These are phyloP conservation scores for Pseudocercospora cruenta DNA, from an alignment of 2,329 filamentous ascomycete species.

Conservation along the genomic window DNA sequence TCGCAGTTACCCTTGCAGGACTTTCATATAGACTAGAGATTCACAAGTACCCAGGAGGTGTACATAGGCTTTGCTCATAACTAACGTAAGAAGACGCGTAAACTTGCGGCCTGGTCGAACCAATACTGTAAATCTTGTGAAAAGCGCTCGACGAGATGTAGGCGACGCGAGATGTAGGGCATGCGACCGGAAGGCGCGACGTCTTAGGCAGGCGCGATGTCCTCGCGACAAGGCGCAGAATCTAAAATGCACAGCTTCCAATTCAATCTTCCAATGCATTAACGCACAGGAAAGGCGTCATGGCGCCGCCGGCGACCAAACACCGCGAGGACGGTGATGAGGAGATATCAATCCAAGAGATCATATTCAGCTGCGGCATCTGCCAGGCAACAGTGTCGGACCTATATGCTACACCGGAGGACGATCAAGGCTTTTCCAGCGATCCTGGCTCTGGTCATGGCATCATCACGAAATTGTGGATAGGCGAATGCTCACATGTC, in stretches of 20 bases:
- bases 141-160: neutral
- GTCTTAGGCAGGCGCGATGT: neutral
- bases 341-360: constrained; percentile 36
- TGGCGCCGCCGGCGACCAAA: constrained; percentile 18
- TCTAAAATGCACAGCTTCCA: neutral
- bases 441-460: constrained; percentile 38
- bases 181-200: neutral
- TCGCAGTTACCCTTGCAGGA: constrained; percentile 51
- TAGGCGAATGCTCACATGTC: constrained; percentile 54
- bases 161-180: neutral
- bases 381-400: constrained; percentile 53
- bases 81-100: neutral
- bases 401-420: constrained; percentile 46
- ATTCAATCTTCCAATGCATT: constrained; percentile 9
- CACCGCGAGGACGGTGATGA: constrained; percentile 3
- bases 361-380: constrained; percentile 54
- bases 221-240: neutral
- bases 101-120: neutral
- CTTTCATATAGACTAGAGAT: constrained; percentile 39
- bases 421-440: constrained; percentile 42
- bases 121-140: neutral
- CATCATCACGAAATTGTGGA: constrained; percentile 50
- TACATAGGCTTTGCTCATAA: constrained; percentile 15
- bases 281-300: constrained; percentile 6
- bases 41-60: neutral